Evolutionary conservation across 139 green algal genomes (phyloP).

Genomic region (Axilococcus clingmanii): DNA sequence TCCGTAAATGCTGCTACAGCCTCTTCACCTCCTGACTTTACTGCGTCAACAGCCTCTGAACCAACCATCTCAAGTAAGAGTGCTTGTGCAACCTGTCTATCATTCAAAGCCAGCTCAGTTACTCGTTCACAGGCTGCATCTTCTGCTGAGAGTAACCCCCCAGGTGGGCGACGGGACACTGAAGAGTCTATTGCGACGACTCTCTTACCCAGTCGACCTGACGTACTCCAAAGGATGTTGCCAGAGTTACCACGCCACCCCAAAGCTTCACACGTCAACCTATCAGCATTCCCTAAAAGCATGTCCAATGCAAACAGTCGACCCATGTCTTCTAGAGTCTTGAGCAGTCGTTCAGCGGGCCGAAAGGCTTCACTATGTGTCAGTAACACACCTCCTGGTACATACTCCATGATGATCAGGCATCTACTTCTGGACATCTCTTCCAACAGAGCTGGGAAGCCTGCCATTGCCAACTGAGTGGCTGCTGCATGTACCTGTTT

Average conservation of each 20-base stretch:
- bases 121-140: constrained; percentile 62
- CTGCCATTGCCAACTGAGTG: constrained; percentile 3
- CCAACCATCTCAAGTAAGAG: constrained; percentile 35
- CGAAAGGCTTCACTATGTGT: constrained; percentile 27
- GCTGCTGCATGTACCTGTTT: constrained; percentile 12
- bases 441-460: constrained; percentile 33
- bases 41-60: constrained; percentile 12
- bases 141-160: constrained; percentile 21
- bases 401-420: constrained; percentile 44
- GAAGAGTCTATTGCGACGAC: constrained; percentile 70
- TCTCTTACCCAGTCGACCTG: constrained; percentile 14
- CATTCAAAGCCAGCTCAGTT: constrained; percentile 54
- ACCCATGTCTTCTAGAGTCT: constrained; percentile 45
- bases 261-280: constrained; percentile 57
- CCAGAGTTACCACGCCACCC: constrained; percentile 66
- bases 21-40: constrained; percentile 1
- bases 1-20: constrained; percentile 47
- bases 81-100: constrained; percentile 13
- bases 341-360: background rate
- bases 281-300: constrained; percentile 71
- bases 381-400: constrained; percentile 38
- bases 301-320: constrained; percentile 66
- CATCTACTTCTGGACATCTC: constrained; percentile 30
- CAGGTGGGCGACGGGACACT: constrained; percentile 64
- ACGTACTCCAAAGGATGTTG: constrained; percentile 27